A percentile compares a stretch with the other conserved stretches of the same genome.
Evolutionary conservation across 2,329 filamentous ascomycete genomes (phyloP).

Genomic region (Colletotrichum lini): DNA sequence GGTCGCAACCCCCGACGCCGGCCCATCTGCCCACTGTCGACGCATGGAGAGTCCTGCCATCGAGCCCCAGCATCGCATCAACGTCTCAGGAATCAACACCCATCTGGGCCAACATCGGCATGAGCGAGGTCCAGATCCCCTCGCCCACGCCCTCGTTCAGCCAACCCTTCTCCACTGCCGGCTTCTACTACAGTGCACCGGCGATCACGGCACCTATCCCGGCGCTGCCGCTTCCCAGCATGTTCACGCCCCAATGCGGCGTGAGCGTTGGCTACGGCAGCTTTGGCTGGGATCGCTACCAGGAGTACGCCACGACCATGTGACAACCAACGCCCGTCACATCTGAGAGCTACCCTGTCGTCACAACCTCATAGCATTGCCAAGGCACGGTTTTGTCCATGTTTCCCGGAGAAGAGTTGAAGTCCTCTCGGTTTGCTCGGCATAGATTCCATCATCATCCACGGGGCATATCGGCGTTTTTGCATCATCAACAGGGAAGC

Average conservation of each 20-base stretch:
- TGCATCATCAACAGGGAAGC: conserved; percentile 57
- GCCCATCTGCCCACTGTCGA: conserved; percentile 81
- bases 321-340: conserved; percentile 75
- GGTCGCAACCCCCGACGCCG: conserved; percentile 76
- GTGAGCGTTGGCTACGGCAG: conserved; percentile 81
- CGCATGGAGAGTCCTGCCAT: conserved; percentile 91
- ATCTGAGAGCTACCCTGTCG: conserved; percentile 62
- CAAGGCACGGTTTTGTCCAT: conserved; percentile 47
- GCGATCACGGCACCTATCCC: conserved; percentile 82
- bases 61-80: conserved; percentile 85
- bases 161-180: conserved; percentile 81
- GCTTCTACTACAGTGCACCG: conserved; percentile 85
- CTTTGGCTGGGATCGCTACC: conserved; percentile 90
- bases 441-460: conserved; percentile 47
- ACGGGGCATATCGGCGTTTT: conserved; percentile 59
- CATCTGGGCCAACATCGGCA: conserved; percentile 84
- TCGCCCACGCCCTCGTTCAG: conserved; percentile 87
- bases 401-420: conserved; percentile 51
- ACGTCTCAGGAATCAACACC: conserved; percentile 78
- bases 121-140: conserved; percentile 81
- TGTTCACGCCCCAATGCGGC: conserved; percentile 88
- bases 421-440: conserved; percentile 45
- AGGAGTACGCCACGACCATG: conserved; percentile 89
- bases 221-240: conserved; percentile 85
- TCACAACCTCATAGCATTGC: conserved; percentile 61